These are phyloP conservation scores for Acanthamoeba lugdunensis DNA, from an alignment of 208 protist genomes.

Conservation along the genomic window DNA sequence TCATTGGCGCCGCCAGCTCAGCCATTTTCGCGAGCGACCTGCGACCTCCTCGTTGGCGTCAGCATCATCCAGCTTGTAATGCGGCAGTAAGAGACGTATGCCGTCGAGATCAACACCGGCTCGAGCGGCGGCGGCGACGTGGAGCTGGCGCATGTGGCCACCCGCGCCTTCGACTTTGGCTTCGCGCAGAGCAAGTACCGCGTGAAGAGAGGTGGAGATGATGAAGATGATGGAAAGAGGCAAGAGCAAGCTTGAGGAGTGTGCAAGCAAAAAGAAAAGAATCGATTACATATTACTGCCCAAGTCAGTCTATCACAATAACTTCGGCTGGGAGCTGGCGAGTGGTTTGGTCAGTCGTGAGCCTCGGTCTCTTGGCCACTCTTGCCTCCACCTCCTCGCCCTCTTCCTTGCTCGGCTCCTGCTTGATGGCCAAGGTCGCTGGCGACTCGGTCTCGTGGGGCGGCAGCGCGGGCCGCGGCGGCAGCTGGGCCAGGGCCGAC, in stretches of 20 bases:
- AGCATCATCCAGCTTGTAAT: no score
- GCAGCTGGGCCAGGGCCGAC: background rate
- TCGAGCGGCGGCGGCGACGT: background rate
- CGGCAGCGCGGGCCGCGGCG: background rate
- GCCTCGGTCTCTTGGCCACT: background rate
- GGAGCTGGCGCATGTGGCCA: background rate
- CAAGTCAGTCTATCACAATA: background rate
- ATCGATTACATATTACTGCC: background rate
- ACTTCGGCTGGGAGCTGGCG: background rate
- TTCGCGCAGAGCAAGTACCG: constrained; percentile 7
- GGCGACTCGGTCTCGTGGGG: background rate
- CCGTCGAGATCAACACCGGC: no score
- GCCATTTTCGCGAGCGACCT: no score
- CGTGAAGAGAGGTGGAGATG: background rate
- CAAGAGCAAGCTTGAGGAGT: background rate
- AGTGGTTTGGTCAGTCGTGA: background rate
- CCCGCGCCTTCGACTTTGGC: background rate
- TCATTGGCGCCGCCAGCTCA: no score
- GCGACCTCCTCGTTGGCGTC: no score
- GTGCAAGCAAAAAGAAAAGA: background rate
- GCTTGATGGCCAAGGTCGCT: background rate
- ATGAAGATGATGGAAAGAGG: background rate
- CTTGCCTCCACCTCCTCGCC: background rate
- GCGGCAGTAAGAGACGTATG: no score
- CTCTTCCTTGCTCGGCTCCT: background rate